Evolutionary conservation across 2,329 filamentous ascomycete species (phyloP).

Genomic region (Chalaropsis ovoidea): DNA sequence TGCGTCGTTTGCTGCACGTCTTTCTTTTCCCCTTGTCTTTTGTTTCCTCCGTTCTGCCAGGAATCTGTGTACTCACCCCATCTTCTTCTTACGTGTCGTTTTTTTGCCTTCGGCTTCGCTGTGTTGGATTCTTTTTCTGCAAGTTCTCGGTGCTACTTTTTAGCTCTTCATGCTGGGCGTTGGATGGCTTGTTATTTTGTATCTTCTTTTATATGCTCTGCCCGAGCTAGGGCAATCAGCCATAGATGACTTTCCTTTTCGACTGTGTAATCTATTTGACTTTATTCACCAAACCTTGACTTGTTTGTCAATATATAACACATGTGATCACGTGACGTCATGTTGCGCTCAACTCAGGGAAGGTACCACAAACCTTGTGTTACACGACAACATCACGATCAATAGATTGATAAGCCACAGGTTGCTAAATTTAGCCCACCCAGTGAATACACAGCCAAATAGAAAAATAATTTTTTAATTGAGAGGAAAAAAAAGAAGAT

Average conservation of each 20-base stretch:
- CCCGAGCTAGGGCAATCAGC: not conserved
- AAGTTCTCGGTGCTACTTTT: not conserved
- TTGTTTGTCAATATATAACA: not conserved
- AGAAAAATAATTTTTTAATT: constrained; percentile 15
- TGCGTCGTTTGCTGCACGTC: not conserved
- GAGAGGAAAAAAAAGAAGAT: not conserved
- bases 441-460: not conserved
- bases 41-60: not conserved
- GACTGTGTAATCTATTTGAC: not conserved
- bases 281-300: not conserved
- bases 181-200: not conserved
- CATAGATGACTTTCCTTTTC: not conserved
- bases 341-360: not conserved
- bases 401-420: not conserved
- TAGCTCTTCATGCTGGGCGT: not conserved
- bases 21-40: not conserved
- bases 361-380: not conserved
- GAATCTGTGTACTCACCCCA: not conserved
- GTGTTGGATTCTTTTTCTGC: not conserved
- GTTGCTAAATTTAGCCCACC: not conserved
- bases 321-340: not conserved
- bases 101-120: not conserved
- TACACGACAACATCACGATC: not conserved
- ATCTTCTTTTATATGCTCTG: not conserved
- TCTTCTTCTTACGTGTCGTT: not conserved